Conservation (phyloP, 129 eudicot species). For the Lonicera japonica region DNA sequence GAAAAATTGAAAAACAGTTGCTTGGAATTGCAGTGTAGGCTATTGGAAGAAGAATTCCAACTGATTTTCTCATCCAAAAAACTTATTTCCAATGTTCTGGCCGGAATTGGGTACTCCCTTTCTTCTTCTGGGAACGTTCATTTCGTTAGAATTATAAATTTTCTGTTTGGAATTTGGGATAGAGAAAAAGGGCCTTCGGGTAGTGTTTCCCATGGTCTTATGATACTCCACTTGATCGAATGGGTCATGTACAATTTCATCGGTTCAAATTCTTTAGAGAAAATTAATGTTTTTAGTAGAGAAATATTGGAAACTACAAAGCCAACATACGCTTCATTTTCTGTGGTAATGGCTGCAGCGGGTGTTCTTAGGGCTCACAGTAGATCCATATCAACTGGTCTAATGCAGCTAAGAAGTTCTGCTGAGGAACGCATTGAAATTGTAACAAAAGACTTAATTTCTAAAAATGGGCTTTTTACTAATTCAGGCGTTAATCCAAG, state of each 20-base stretch:
- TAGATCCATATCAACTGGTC: slow-evolving; percentile 51
- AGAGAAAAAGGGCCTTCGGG: slow-evolving; percentile 47
- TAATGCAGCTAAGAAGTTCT: slow-evolving; percentile 41
- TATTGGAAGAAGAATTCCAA: slow-evolving; percentile 48
- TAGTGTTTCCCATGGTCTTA: slow-evolving; percentile 51
- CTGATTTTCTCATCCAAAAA: slow-evolving; percentile 37
- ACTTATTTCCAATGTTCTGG: slow-evolving; percentile 54
- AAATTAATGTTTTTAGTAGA: slow-evolving; percentile 28
- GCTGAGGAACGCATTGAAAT: slow-evolving; percentile 58
- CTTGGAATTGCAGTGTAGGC: slow-evolving; percentile 54
- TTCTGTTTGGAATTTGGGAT: slow-evolving; percentile 55
- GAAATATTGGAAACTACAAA: slow-evolving; percentile 36
- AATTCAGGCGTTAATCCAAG: slow-evolving; percentile 14
- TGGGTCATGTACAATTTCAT: slow-evolving; percentile 64
- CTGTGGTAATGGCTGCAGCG: slow-evolving; percentile 85
- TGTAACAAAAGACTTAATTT: slow-evolving; percentile 37
- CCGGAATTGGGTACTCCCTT: slow-evolving; percentile 76
- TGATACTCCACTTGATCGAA: slow-evolving; percentile 85
- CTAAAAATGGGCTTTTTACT: slow-evolving; percentile 19
- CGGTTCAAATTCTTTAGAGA: slow-evolving; percentile 46
- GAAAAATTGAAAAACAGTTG: slow-evolving; percentile 50
- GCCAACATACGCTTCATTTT: slow-evolving; percentile 37
- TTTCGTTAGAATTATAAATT: slow-evolving; percentile 43
- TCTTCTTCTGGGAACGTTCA: slow-evolving; percentile 43
- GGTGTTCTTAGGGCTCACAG: slow-evolving; percentile 69